Conservation (phyloP, 1,284 basidiomycete genomes). For the Microbotryum silenes-acaulis region DNA sequence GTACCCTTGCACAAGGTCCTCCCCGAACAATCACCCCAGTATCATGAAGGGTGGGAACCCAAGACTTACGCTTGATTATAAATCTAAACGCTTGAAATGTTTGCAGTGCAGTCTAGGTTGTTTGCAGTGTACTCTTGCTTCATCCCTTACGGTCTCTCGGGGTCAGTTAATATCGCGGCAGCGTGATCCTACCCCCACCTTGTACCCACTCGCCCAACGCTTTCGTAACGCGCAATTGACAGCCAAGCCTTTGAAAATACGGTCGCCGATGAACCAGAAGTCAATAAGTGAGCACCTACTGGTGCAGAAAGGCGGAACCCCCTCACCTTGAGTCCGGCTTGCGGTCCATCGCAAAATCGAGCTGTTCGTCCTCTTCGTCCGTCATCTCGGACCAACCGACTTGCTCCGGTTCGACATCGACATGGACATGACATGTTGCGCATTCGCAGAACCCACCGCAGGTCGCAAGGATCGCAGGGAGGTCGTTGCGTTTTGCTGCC, state of each 20-base stretch:
- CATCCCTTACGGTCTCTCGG: too few species aligned
- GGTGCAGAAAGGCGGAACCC: not conserved
- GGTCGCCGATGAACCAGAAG: not conserved
- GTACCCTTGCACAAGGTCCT: slow-evolving; percentile 21
- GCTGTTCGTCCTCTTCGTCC: slow-evolving; percentile 36
- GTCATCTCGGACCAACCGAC: slow-evolving; percentile 17
- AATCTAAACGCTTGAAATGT: too few species aligned
- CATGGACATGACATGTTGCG: slow-evolving; percentile 36
- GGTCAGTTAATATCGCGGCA: slow-evolving; percentile 19
- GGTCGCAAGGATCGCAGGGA: slow-evolving; percentile 38
- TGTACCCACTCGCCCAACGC: slow-evolving; percentile 23
- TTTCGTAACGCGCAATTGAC: slow-evolving; percentile 27
- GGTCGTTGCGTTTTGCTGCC: slow-evolving; percentile 33
- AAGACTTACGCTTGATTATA: too few species aligned
- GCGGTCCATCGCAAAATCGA: slow-evolving; percentile 33
- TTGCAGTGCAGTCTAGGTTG: too few species aligned
- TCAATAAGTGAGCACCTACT: not conserved
- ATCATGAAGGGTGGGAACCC: not conserved
- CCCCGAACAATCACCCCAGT: slow-evolving; percentile 2
- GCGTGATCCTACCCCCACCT: slow-evolving; percentile 14
- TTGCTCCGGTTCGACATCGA: slow-evolving; percentile 12
- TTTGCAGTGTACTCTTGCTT: too few species aligned
- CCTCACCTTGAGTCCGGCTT: slow-evolving; percentile 29
- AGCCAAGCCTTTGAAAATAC: slow-evolving; percentile 8
- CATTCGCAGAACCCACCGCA: slow-evolving; percentile 39